These are phyloP conservation scores for Eimeria falciformis DNA, from an alignment of 169 alveolate species.

Conservation along the genomic window DNA sequence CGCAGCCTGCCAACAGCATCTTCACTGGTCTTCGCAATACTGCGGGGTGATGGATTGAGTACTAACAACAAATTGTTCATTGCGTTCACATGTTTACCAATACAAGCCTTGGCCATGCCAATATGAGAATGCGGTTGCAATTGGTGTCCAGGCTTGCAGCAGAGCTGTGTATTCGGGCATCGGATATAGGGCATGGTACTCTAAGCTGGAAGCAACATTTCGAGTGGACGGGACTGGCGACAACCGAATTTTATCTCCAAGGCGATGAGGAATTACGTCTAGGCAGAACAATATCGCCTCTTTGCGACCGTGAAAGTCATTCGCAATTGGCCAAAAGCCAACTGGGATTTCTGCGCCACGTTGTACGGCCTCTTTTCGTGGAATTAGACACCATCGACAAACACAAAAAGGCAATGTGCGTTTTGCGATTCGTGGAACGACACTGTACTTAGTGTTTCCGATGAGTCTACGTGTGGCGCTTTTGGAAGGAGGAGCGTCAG, in stretches of 20 bases:
- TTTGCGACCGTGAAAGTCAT: slow-evolving; percentile 91
- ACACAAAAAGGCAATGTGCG: background rate
- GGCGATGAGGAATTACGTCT: slow-evolving; percentile 82
- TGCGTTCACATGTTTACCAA: too few species aligned
- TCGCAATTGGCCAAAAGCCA: slow-evolving; percentile 88
- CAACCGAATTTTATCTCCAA: slow-evolving; percentile 82
- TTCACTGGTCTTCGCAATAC: too few species aligned
- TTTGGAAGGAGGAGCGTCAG: too few species aligned
- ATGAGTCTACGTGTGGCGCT: too few species aligned
- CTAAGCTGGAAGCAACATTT: slow-evolving; percentile 81
- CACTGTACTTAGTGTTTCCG: too few species aligned
- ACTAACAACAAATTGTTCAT: too few species aligned
- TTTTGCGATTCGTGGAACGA: too few species aligned
- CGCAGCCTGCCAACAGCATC: too few species aligned
- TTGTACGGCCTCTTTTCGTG: slow-evolving; percentile 85
- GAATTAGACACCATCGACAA: slow-evolving; percentile 68
- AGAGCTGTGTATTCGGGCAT: slow-evolving; percentile 84
- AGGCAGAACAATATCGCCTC: slow-evolving; percentile 88
- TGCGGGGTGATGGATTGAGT: too few species aligned
- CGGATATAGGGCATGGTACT: slow-evolving; percentile 88
- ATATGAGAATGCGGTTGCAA: too few species aligned
- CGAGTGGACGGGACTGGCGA: slow-evolving; percentile 83
- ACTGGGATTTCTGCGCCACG: slow-evolving; percentile 87
- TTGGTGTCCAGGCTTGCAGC: slow-evolving; percentile 56
- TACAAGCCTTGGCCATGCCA: too few species aligned